Evolutionary conservation across 805 yeast genomes (phyloP), one percentile per base, ranked within the genome.

Genomic region (Kuraishia ogatae): DNA sequence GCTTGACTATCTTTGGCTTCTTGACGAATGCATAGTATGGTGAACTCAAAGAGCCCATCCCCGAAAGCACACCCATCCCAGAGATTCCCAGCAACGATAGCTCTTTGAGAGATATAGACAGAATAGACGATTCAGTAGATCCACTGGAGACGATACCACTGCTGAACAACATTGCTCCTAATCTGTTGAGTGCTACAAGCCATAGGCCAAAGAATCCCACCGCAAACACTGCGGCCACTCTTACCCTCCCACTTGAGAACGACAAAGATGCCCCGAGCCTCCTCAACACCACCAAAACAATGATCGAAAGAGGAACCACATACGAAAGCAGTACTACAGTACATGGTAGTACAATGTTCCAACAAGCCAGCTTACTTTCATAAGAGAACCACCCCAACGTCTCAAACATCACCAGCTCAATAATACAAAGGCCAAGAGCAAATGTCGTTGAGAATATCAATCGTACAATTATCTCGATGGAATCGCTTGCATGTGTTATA

Each of bases 31-130:
- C 56, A 50, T 64, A 63, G 54, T 60, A 72, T 8, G 81, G 75
- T 0, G 81, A 77, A 48, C 80, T 72, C 15, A 76, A 65, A 6
- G 80, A 75, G 1, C 83, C 84, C 49, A 80, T 71, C 1, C 84
- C 84, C 11, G 81, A 78, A 20, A 80, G 65, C 0, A 77, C 58
- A 0, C 82, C 79, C 53, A 80, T 70, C 53, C 77, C 71, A n/a
- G 79, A 69, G 29, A 80, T 74, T 0, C 85, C 85, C 26, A 77
- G 67, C 50, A 80, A 62, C 2, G 77, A 71, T 29, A 80, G 61
- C 59, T 79, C 77, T 58, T 73, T 75, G 50, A 80, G 68, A 54
- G 79, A 76, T 11, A 11, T 43, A 17, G 50, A 24, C 11, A 51
- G 29, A 19, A 29, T 21, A 7, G 50, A 21, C 5, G 22, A 21